These are phyloP conservation scores for Salix udensis DNA, from an alignment of 345 rosid species.

Conservation along the genomic window DNA sequence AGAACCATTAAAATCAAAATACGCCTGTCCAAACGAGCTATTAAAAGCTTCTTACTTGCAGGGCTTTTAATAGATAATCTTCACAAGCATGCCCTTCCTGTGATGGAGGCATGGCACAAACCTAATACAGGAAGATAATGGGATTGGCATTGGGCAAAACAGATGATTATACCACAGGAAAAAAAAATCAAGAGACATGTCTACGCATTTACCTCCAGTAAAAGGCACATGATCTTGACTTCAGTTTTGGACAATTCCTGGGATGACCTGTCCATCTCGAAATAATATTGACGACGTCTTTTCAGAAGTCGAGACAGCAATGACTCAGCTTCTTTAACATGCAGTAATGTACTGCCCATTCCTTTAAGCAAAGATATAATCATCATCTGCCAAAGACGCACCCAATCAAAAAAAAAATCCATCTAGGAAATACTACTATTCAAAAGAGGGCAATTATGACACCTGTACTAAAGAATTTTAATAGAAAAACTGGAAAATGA, in stretches of 20 bases:
- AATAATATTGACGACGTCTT: constrained; percentile 46
- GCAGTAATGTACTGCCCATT: constrained; percentile 52
- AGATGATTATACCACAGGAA: constrained; percentile 3
- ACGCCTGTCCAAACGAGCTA: constrained; percentile 3
- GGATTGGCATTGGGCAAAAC: constrained; percentile 17
- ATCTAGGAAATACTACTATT: background rate
- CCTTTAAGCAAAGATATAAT: constrained; percentile 72
- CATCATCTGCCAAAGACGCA: constrained; percentile 55
- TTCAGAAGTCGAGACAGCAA: constrained; percentile 58
- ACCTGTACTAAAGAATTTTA: background rate
- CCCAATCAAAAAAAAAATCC: background rate
- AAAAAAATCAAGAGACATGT: constrained; percentile 3
- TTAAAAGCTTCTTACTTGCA: constrained; percentile 54
- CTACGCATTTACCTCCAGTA: constrained; percentile 65
- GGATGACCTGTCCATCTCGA: constrained; percentile 39
- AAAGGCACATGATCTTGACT: constrained; percentile 64
- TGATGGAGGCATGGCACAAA: constrained; percentile 42
- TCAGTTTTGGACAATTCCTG: constrained; percentile 54
- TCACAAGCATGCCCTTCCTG: constrained; percentile 33
- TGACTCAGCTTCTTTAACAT: constrained; percentile 49
- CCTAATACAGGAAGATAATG: constrained; percentile 42
- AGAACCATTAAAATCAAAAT: background rate
- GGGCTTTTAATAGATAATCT: constrained; percentile 50
- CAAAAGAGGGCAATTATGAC: background rate
- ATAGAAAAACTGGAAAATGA: background rate